Base-by-base conservation (phyloP, 805 yeast species). In the Yamadazyma akitaensis region DNA sequence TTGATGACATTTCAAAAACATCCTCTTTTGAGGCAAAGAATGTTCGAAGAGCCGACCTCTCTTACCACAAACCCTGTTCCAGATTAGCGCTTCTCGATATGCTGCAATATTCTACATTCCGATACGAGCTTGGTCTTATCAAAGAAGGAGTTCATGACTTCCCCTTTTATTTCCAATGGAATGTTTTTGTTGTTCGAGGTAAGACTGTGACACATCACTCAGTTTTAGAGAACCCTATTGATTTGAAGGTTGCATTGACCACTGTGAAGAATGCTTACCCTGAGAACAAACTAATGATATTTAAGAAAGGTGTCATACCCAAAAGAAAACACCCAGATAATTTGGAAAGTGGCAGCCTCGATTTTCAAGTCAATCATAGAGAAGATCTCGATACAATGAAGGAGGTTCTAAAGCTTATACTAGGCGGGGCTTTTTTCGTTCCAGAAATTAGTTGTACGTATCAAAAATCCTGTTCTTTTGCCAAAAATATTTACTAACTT, bases 131-230 rank as follows among this genome's bases (percentile, higher is more conserved):
- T 17, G 24, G 37, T 6, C 37, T 46, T 8, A 43, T 52, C 12
- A 50, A 49, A 37, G 43, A 43, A 5, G 25, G 37, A 2, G 19
- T 43, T 11, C 37, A 44, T 12, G 57, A 53, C 36, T 53, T 50
- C 19, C 53, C 52, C 11, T 51, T 53, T 6, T 57, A 57, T 39
- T 57, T 44, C 38, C 48, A 51, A 28, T 60, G 64, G 64, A 8
- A 16, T 18, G 24, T 40, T 5, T 40, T 40, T 37, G 19, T 31
- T 11, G 14, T 14, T 19, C 14, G 36, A 6, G 40, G 36, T 25
- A 44, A 25, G 17, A 10, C 10, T 5, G 9, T 31, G 5, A 24
- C 17, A 3, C 21, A 19, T 8, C 17, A 16, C 30, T 17, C 33
- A 3, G 24, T 32, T n/a, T 18, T 44, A 13, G 47, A 39, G n/a